phyloP scores from a whole-genome alignment of 352 stramenopile species.

The Elongisporangium senticosum region DNA sequence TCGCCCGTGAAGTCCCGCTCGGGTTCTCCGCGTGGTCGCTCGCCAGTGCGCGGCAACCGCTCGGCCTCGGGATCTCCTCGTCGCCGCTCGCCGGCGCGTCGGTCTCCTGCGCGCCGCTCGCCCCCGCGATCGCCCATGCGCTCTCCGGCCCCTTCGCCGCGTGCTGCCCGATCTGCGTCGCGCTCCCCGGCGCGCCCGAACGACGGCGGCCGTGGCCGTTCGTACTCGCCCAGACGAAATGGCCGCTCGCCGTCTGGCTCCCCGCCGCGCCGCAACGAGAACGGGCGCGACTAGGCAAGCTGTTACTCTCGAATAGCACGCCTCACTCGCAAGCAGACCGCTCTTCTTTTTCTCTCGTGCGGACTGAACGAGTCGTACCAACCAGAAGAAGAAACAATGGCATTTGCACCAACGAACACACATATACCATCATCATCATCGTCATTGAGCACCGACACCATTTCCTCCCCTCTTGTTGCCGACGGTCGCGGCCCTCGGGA shows the following conservation, averaged over 20 bases:
- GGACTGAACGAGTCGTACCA: neutral
- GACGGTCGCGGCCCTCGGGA: too few relatives aligned
- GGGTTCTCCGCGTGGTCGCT: conserved; percentile 35
- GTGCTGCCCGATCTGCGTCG: conserved; percentile 22
- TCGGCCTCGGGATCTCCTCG: conserved; percentile 34
- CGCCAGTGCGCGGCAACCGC: conserved; percentile 21
- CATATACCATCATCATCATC: neutral
- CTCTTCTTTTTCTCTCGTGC: neutral
- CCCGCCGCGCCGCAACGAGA: conserved; percentile 25
- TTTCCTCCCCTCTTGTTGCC: neutral
- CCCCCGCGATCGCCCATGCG: conserved; percentile 32
- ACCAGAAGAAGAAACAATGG: conserved; percentile 4
- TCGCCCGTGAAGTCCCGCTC: conserved; percentile 42
- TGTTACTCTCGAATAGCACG: conserved; percentile 1
- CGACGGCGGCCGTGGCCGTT: conserved; percentile 26
- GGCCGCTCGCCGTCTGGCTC: conserved; percentile 56
- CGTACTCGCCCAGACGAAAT: conserved; percentile 42
- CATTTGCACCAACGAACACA: conserved; percentile 1
- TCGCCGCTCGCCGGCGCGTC: conserved; percentile 14
- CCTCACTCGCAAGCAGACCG: neutral
- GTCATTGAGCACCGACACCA: neutral
- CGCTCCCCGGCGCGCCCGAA: conserved; percentile 8
- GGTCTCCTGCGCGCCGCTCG: conserved; percentile 23
- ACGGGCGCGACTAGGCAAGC: conserved; percentile 29
- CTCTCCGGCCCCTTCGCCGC: conserved; percentile 31